Evolutionary conservation across 495 filamentous ascomycete genomes (phyloP).

Genomic region (Aspergillus ostianus): DNA sequence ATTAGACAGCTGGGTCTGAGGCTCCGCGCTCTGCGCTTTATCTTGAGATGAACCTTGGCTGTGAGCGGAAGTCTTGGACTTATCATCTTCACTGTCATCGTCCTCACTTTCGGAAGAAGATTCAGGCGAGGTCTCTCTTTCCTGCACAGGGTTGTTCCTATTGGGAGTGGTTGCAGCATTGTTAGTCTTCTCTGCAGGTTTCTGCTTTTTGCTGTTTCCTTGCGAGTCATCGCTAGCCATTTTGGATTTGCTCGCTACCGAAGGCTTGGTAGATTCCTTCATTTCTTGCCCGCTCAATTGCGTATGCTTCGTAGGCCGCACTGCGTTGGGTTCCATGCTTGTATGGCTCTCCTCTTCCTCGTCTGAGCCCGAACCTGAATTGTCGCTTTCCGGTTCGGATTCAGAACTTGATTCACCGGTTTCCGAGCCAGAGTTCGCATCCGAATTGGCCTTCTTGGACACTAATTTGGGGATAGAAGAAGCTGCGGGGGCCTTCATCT

Average conservation of each 20-base stretch:
- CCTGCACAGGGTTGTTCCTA: not conserved
- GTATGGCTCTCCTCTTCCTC: not conserved
- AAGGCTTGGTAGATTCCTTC: not conserved
- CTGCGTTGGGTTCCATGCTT: not conserved
- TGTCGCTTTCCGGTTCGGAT: not conserved
- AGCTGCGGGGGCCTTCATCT: not conserved
- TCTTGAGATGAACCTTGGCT: not conserved
- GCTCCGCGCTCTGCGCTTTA: not conserved
- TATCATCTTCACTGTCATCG: not conserved
- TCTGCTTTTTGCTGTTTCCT: not conserved
- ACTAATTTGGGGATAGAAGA: not conserved
- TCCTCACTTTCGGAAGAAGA: constrained; percentile 1
- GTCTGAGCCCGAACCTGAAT: not conserved
- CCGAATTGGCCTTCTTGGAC: constrained; percentile 5
- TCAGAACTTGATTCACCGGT: not conserved
- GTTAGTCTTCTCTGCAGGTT: not conserved
- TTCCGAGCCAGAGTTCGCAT: not conserved
- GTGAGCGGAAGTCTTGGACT: not conserved
- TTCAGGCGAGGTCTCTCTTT: constrained; percentile 4
- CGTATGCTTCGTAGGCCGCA: not conserved
- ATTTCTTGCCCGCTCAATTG: constrained; percentile 1
- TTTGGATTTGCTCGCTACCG: not conserved
- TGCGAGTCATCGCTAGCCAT: not conserved
- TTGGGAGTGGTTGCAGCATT: not conserved
- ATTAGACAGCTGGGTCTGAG: not conserved